Evolutionary conservation across 441 rosid species (phyloP).

Genomic region (California macrophylla): DNA sequence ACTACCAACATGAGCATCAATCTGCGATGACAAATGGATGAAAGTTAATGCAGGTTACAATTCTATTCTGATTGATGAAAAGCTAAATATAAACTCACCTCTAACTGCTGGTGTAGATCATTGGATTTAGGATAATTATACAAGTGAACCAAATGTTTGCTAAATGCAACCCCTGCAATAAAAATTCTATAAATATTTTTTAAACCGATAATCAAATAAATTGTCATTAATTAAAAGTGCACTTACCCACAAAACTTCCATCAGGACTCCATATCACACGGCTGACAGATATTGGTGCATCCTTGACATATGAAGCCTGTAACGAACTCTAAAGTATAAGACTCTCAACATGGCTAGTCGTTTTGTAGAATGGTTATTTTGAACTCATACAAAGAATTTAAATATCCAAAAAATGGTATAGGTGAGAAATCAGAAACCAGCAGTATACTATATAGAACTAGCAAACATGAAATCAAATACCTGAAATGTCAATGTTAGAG

Average conservation of each 20-base stretch:
- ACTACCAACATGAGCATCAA: slow-evolving; percentile 78
- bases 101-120: slow-evolving; percentile 57
- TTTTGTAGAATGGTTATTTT: neutral
- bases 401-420: neutral
- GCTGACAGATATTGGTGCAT: slow-evolving; percentile 49
- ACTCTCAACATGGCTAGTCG: neutral
- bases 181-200: slow-evolving; percentile 18
- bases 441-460: neutral
- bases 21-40: slow-evolving; percentile 41
- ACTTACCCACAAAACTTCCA: slow-evolving; percentile 67
- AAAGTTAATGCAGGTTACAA: slow-evolving; percentile 15
- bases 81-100: slow-evolving; percentile 38
- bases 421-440: neutral
- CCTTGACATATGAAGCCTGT: slow-evolving; percentile 52
- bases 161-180: slow-evolving; percentile 67
- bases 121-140: slow-evolving; percentile 45
- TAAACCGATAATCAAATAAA: neutral
- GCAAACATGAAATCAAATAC: slow-evolving; percentile 26
- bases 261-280: slow-evolving; percentile 87
- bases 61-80: slow-evolving; percentile 5
- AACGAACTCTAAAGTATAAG: slow-evolving; percentile 16
- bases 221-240: neutral
- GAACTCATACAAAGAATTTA: neutral
- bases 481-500: slow-evolving; percentile 51
- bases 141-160: slow-evolving; percentile 63